A percentile compares a stretch with the other conserved stretches of the same genome.
Evolutionary conservation across 495 filamentous ascomycete genomes (phyloP).

Genomic region (Annulohypoxylon nitens): DNA sequence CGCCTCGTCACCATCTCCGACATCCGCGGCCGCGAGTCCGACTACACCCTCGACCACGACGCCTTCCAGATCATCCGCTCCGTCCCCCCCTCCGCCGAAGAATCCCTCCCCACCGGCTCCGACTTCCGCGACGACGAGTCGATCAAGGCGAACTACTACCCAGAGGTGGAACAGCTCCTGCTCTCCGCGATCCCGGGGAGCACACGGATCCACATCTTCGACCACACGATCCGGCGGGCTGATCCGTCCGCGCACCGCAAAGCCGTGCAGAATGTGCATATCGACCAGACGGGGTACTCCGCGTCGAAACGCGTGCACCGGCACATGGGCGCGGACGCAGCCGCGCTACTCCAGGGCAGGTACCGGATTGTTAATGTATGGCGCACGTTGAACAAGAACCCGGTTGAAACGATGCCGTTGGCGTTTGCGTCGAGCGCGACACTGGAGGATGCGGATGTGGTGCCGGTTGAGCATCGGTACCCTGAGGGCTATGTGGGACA

Average conservation of each 20-base stretch:
- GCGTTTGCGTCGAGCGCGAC: constrained; percentile 75
- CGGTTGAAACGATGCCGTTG: constrained; percentile 76
- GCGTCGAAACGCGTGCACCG: constrained; percentile 72
- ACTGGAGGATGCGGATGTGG: constrained; percentile 72
- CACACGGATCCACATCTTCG: constrained; percentile 79
- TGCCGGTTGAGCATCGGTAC: constrained; percentile 81
- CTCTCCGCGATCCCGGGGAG: constrained; percentile 71
- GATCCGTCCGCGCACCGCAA: constrained; percentile 63
- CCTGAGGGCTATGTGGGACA: constrained; percentile 75
- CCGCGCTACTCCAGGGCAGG: constrained; percentile 68
- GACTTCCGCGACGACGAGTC: constrained; percentile 74
- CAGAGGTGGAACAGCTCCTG: constrained; percentile 79
- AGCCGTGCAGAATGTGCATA: constrained; percentile 81
- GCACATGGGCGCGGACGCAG: constrained; percentile 72
- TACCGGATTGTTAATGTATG: constrained; percentile 92
- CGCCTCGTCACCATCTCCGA: constrained; percentile 70
- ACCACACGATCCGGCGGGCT: constrained; percentile 86
- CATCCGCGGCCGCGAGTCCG: constrained; percentile 72
- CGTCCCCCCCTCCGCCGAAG: constrained; percentile 61
- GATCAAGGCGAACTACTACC: constrained; percentile 81
- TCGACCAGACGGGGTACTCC: constrained; percentile 82
- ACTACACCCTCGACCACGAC: constrained; percentile 77
- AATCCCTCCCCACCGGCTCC: constrained; percentile 44
- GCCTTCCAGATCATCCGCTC: constrained; percentile 73
- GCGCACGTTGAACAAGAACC: constrained; percentile 77